Conservation (phyloP, 1,139 yeast species). For the Zygosaccharomyces sapae region DNA sequence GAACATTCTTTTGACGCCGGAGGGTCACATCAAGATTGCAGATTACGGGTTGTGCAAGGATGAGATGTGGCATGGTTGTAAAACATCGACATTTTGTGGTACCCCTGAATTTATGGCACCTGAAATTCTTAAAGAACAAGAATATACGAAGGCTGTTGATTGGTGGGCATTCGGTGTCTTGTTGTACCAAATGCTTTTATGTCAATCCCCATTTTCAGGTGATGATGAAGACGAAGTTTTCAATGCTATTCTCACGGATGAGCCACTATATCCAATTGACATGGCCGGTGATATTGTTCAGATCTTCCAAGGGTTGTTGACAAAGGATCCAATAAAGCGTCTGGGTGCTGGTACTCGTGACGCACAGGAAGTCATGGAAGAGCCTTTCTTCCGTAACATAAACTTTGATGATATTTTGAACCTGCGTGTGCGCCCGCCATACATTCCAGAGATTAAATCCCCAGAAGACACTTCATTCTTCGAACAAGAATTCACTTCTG, state of each 20-base stretch:
- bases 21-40: conserved; percentile 95
- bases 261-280: conserved; percentile 94
- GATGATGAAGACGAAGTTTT: conserved; percentile 98
- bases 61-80: conserved; percentile 86
- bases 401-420: conserved; percentile 81
- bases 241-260: conserved; percentile 95
- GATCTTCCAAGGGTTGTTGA: conserved; percentile 80
- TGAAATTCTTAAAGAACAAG: conserved; percentile 87
- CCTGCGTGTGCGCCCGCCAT: conserved; percentile 79
- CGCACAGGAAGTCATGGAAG: conserved; percentile 92
- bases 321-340: conserved; percentile 81
- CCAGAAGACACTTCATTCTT: conserved; percentile 92
- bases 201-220: conserved; percentile 96
- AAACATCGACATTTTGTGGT: conserved; percentile 96
- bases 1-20: conserved; percentile 78
- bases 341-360: conserved; percentile 84
- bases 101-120: conserved; percentile 99
- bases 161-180: conserved; percentile 99
- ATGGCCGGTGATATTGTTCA: conserved; percentile 98
- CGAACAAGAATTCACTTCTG: conserved; percentile 91
- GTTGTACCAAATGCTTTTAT: conserved; percentile 89
- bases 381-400: conserved; percentile 86
- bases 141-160: conserved; percentile 89
- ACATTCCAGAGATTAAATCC: conserved; percentile 70
- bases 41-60: conserved; percentile 97